phyloP scores from a whole-genome alignment of 257 asterid species.

The Ehretia macrophylla region DNA sequence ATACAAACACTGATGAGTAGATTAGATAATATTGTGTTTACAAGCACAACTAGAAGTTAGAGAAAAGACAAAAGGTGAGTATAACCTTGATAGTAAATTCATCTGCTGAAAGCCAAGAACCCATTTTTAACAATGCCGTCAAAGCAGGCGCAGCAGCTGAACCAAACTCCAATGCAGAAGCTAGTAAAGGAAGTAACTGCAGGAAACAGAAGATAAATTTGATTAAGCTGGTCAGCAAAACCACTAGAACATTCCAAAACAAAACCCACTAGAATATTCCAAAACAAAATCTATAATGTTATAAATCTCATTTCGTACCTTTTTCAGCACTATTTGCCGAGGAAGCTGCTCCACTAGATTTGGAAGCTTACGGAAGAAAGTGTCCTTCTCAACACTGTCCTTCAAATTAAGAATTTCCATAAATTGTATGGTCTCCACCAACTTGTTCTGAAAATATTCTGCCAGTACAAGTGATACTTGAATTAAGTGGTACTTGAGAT shows the following conservation, averaged over 20 bases:
- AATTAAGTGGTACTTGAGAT: no score
- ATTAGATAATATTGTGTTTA: not conserved
- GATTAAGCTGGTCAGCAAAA: conserved; percentile 5
- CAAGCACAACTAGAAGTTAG: not conserved
- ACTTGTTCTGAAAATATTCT: conserved; percentile 95
- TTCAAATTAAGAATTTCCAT: conserved; percentile 97
- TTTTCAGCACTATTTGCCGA: conserved; percentile 88
- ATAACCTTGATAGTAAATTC: conserved; percentile 76
- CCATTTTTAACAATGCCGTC: conserved; percentile 89
- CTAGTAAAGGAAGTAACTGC: conserved; percentile 91
- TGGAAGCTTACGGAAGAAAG: conserved; percentile 95
- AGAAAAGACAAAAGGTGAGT: conserved; percentile 7
- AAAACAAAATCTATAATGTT: not conserved
- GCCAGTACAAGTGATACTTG: conserved; percentile 25
- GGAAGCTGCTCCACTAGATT: conserved; percentile 96
- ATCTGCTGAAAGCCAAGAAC: conserved; percentile 80
- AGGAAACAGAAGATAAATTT: conserved; percentile 21
- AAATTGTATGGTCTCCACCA: conserved; percentile 95
- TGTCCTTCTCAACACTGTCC: conserved; percentile 97
- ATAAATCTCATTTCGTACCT: conserved; percentile 37
- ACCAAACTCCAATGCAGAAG: conserved; percentile 93
- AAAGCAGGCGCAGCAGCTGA: conserved; percentile 98
- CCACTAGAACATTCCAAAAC: not conserved
- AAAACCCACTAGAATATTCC: not conserved
- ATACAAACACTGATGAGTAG: not conserved